Percentiles rank a stretch among this genome's conserved stretches.
phyloP scores from a whole-genome alignment of 768 basidiomycete species.

The Xerocomellus amylosporus region DNA sequence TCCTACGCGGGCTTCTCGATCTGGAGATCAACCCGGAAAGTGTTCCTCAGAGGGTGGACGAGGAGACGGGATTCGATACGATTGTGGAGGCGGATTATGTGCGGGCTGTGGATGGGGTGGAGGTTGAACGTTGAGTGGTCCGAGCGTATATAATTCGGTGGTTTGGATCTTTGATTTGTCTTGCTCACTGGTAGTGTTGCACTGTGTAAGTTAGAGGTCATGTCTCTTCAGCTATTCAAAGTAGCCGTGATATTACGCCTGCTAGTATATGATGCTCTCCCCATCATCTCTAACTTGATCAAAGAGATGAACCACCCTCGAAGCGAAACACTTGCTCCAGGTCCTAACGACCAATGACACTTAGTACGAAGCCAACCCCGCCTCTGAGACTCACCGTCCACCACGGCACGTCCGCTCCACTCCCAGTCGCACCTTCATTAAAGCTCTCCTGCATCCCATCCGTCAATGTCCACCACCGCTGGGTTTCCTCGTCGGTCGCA shows the following conservation, averaged over 20 bases:
- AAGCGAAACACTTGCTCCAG: slow-evolving; percentile 71
- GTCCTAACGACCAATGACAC: slow-evolving; percentile 31
- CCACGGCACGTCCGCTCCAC: slow-evolving; percentile 68
- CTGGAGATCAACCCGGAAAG: slow-evolving; percentile 37
- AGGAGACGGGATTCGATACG: slow-evolving; percentile 40
- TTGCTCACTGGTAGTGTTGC: background rate
- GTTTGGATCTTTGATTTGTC: background rate
- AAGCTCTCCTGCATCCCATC: slow-evolving; percentile 79
- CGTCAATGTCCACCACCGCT: slow-evolving; percentile 73
- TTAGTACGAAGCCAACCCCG: background rate
- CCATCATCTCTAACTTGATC: background rate
- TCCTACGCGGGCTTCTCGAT: slow-evolving; percentile 61
- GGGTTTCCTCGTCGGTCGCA: slow-evolving; percentile 65
- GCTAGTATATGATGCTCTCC: background rate
- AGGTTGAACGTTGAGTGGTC: slow-evolving; percentile 39
- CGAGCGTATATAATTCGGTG: background rate
- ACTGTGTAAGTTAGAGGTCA: background rate
- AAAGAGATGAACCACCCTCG: slow-evolving; percentile 39
- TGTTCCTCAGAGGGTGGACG: slow-evolving; percentile 35
- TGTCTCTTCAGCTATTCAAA: no score
- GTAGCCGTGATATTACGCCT: background rate
- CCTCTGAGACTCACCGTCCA: slow-evolving; percentile 46
- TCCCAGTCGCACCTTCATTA: slow-evolving; percentile 65
- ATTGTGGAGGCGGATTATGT: slow-evolving; percentile 54
- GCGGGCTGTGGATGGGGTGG: slow-evolving; percentile 41